Evolutionary conservation across 495 filamentous ascomycete genomes (phyloP), one percentile per base, ranked within the genome.

Genomic region (Opeltia flavorubescens): DNA sequence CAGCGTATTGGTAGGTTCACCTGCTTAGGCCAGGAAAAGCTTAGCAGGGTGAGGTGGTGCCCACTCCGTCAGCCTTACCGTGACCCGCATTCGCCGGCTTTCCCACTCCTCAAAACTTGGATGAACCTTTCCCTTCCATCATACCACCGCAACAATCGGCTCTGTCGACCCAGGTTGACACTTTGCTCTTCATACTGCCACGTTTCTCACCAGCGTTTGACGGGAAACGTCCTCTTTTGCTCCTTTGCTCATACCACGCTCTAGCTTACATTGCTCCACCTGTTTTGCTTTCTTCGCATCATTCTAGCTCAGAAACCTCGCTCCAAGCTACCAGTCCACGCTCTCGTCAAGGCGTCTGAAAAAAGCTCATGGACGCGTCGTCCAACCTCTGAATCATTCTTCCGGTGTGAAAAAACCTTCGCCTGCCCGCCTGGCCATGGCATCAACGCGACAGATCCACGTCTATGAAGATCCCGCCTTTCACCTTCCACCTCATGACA

Each of bases 381-480:
- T 29, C 39, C 30, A 33, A 4, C 31, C 27, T 33, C 28, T 34
- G 27, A 2, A 36, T 31, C 39, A n/a, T 21, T 4, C 17, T 42
- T 1, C 28, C 34, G 25, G 5, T 21, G 12, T 41, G 18, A 40
- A 34, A 7, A 25, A 34, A 1, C 24, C 9, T 24, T 12, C 13
- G 23, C 31, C 13, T 11, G 13, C 6, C 2, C 15, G 34, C 13
- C 33, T 15, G 27, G 36, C 42, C 48, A 83, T 83, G 79, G 70
- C 71, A 57, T 67, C 79, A 67, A 77, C 84, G 72, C 80, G 75
- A 71, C 68, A 71, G 44, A 64, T 82, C 54, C 72, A 81, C 48
- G 76, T 80, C 58, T 83, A 72, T 60, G 67, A 79, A 52, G 81
- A 83, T 59, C 65, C 75, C 43, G 64, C 69, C 55, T 67, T 66